Evolutionary conservation across 1,139 yeast species (phyloP).

Genomic region (Lodderomyces theae): DNA sequence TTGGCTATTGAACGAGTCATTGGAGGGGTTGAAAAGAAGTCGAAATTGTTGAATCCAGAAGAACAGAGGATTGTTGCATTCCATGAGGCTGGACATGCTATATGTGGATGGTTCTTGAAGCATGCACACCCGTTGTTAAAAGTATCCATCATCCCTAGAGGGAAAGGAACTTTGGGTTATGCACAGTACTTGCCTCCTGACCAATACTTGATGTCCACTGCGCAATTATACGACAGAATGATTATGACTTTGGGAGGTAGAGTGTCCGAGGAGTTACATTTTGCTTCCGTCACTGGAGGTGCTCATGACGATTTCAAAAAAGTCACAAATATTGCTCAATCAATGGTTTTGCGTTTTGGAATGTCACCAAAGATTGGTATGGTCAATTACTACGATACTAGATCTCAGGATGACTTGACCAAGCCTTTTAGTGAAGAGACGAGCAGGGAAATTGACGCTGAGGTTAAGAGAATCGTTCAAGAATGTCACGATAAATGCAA

Average conservation of each 20-base stretch:
- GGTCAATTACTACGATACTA: conserved; percentile 58
- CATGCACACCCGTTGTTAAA: conserved; percentile 90
- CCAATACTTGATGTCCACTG: conserved; percentile 73
- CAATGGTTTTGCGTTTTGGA: conserved; percentile 90
- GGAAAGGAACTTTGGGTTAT: conserved; percentile 95
- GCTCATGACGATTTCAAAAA: conserved; percentile 96
- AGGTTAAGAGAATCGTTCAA: conserved; percentile 75
- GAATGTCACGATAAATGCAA: conserved; percentile 76
- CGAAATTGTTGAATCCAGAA: conserved; percentile 75
- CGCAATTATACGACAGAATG: conserved; percentile 85
- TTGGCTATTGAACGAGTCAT: conserved; percentile 95
- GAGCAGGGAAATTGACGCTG: conserved; percentile 73
- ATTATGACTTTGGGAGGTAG: conserved; percentile 97
- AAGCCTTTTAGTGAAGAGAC: conserved; percentile 93
- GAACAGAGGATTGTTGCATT: conserved; percentile 91
- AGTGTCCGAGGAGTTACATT: conserved; percentile 90
- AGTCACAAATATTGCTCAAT: conserved; percentile 90
- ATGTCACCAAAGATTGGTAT: conserved; percentile 87
- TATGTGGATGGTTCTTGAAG: conserved; percentile 93
- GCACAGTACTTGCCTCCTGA: conserved; percentile 97
- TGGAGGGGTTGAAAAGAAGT: conserved; percentile 92
- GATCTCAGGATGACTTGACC: conserved; percentile 63
- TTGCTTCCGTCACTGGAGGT: conserved; percentile 87
- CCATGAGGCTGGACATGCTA: conserved; percentile 98
- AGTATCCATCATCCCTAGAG: conserved; percentile 95